phyloP scores from a whole-genome alignment of 164 flowering plant genomes.

The Umbilicus rupestris region DNA sequence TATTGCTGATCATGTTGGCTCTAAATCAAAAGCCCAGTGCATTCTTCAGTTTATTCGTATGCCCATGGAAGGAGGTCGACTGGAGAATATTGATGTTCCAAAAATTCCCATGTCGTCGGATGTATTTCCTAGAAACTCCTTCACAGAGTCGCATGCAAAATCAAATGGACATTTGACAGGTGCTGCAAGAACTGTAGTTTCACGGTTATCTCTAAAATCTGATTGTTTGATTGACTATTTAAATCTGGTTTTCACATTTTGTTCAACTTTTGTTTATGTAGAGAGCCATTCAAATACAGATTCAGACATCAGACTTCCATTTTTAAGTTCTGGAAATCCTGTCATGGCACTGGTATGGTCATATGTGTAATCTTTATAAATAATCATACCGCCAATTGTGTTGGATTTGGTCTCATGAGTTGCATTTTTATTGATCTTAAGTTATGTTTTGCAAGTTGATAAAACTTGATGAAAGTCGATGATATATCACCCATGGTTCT shows the following conservation, averaged over 20 bases:
- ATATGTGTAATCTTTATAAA: not conserved
- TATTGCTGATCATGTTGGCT: slow-evolving; percentile 91
- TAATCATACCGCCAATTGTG: too few species aligned
- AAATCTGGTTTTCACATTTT: not conserved
- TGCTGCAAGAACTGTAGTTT: slow-evolving; percentile 10
- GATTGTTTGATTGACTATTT: not conserved
- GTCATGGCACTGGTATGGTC: slow-evolving; percentile 77
- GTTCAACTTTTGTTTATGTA: slow-evolving; percentile 16
- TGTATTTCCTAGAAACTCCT: slow-evolving; percentile 23
- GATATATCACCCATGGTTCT: not conserved
- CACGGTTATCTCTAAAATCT: not conserved
- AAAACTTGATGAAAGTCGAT: not conserved
- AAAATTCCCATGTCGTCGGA: slow-evolving; percentile 22
- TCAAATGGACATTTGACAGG: slow-evolving; percentile 52
- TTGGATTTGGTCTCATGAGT: not conserved
- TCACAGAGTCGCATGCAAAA: slow-evolving; percentile 24
- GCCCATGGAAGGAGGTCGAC: slow-evolving; percentile 65
- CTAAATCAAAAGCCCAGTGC: slow-evolving; percentile 96
- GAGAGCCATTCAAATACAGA: slow-evolving; percentile 33
- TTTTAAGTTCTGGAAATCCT: slow-evolving; percentile 77
- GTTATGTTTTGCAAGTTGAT: not conserved
- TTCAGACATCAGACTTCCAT: slow-evolving; percentile 58
- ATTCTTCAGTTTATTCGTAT: slow-evolving; percentile 84
- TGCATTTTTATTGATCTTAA: not conserved
- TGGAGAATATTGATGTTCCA: slow-evolving; percentile 76